Percentiles rank a stretch among this genome's conserved stretches.
Conservation (phyloP, 1,139 yeast species). For the Diutina neorugosa region DNA sequence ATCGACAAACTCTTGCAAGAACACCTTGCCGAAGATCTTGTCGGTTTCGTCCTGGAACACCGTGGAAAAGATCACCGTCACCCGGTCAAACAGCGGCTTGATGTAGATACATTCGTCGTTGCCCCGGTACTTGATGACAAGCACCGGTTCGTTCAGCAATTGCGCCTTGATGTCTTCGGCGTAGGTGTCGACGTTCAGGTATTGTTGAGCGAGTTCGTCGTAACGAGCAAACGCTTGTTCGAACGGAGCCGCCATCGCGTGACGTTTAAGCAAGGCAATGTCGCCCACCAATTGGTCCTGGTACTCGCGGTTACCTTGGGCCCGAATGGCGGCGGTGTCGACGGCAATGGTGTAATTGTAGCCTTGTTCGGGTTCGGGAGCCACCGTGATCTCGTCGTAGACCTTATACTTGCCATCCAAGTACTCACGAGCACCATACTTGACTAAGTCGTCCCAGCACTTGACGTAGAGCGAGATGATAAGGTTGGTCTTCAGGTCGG, state of each 20-base stretch:
- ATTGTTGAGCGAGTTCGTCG: constrained; percentile 49
- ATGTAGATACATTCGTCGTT: constrained; percentile 77
- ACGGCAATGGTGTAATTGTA: constrained; percentile 71
- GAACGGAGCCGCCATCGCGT: constrained; percentile 88
- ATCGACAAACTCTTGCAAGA: constrained; percentile 93
- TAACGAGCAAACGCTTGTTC: constrained; percentile 75
- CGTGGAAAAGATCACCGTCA: constrained; percentile 91
- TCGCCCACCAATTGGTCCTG: constrained; percentile 36
- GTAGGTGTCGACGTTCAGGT: constrained; percentile 35
- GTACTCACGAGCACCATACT: constrained; percentile 49
- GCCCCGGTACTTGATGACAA: constrained; percentile 80
- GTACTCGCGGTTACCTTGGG: constrained; percentile 25
- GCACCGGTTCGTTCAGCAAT: constrained; percentile 42
- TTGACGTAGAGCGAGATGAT: constrained; percentile 62
- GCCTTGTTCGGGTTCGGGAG: constrained; percentile 49
- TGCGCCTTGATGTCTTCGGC: constrained; percentile 39
- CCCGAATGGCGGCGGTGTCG: constrained; percentile 38
- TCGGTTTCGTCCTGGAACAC: constrained; percentile 95
- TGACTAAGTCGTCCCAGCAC: constrained; percentile 62
- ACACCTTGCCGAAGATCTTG: constrained; percentile 87
- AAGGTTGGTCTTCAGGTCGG: constrained; percentile 49
- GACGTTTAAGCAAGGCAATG: constrained; percentile 60
- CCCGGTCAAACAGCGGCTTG: constrained; percentile 89
- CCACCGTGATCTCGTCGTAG: constrained; percentile 19
- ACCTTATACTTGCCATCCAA: constrained; percentile 26